Evolutionary conservation across 768 basidiomycete genomes (phyloP), one percentile per base, ranked within the genome.

Genomic region (Mycena indigotica): DNA sequence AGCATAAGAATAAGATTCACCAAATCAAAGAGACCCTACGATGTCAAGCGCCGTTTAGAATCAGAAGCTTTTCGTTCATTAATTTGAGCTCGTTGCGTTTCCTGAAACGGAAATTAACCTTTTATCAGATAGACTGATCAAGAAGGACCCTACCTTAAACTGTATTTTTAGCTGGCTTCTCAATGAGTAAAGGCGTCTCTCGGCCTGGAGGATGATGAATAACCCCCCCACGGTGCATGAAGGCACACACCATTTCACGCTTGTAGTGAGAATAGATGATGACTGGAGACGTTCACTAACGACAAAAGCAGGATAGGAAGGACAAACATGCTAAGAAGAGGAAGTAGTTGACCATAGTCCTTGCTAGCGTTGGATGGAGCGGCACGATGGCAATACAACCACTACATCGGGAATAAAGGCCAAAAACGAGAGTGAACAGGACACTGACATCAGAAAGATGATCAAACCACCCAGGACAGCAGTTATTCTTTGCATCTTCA

Each of bases 41-140:
- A 86, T 63, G 90, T 91, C 24, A 91, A 77, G 17, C 89, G 83
- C 21, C 88, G 81, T 69, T 95, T 95, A 4, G 89, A 91, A 62
- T 95, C 94, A 4, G 87, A 84, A 71, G 84, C 84, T 56, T 83
- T 84, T 48, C 84, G 78, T 69, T 91, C 90, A 62, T 89, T 87
- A 44, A 91, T 79, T 69, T 92, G 89, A 5, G 90, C 90, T 50
- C 84, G 78, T 80, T 90, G 79, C 64, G 86, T 82, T 75, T 89
- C 80, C 69, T 84, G 66, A 75, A 77, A 44, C 8, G 32, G 17
- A 17, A 35, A n/a, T n/a, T n/a, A n/a, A n/a, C n/a, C n/a, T n/a
- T n/a, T n/a, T n/a, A n/a, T n/a, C n/a, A n/a, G n/a, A n/a, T n/a
- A n/a, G n/a, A n/a, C n/a, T n/a, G n/a, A n/a, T n/a, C n/a, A n/a